Percentiles rank a stretch among this genome's conserved stretches.
phyloP scores from a whole-genome alignment of 116 monocot species.

The Iris pallida region DNA sequence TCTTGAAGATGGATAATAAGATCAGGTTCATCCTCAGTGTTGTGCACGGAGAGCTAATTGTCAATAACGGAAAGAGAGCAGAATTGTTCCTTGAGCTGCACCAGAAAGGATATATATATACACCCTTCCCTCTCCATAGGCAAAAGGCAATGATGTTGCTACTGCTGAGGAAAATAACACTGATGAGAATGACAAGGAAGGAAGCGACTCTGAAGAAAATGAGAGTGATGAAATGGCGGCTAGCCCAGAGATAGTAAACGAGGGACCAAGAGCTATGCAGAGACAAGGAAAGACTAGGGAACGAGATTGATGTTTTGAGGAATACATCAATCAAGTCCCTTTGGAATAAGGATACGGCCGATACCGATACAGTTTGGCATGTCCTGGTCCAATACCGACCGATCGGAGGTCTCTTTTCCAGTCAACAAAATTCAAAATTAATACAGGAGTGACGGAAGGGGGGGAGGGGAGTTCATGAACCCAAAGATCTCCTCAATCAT shows the following conservation, averaged over 20 bases:
- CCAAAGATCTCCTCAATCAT: no score
- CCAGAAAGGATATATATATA: slow-evolving; percentile 71
- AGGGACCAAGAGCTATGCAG: no score
- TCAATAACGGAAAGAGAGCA: slow-evolving; percentile 61
- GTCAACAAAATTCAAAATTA: no score
- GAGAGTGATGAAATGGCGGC: slow-evolving; percentile 37
- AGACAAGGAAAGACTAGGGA: slow-evolving; percentile 38
- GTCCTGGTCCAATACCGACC: no score
- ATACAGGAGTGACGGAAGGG: no score
- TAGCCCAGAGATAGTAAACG: slow-evolving; percentile 23
- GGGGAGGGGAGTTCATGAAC: no score
- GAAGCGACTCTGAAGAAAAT: background rate
- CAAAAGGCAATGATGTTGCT: slow-evolving; percentile 44
- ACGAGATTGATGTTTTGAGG: slow-evolving; percentile 46
- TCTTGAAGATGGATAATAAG: slow-evolving; percentile 68
- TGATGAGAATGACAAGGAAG: no score
- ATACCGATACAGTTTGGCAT: no score
- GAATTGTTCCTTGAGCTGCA: slow-evolving; percentile 63
- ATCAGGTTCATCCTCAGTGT: slow-evolving; percentile 75
- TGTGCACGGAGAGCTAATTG: slow-evolving; percentile 59
- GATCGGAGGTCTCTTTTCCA: no score
- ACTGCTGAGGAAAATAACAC: slow-evolving; percentile 17
- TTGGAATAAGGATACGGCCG: slow-evolving; percentile 83
- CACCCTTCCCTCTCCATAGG: slow-evolving; percentile 69
- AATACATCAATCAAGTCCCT: slow-evolving; percentile 42